Percentiles rank a stretch among this genome's conserved stretches.
Conservation (phyloP, 1,139 yeast genomes). For the Sugiyamaella xylanicola region DNA sequence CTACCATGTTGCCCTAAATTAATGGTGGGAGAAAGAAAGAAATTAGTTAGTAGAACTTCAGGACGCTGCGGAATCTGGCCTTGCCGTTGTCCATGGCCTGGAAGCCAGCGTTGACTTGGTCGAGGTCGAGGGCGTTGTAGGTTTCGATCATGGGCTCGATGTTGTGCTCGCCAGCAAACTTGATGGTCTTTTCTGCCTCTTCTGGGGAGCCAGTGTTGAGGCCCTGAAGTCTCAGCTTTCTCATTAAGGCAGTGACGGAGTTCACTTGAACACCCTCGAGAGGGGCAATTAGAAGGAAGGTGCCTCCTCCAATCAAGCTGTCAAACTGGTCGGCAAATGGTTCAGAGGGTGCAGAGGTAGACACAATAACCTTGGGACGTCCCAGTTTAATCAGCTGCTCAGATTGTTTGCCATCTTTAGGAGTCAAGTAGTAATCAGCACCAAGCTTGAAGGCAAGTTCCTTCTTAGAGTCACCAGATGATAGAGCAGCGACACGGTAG, state of each 20-base stretch:
- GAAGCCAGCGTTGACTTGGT: constrained; percentile 9
- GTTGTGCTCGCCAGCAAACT: constrained; percentile 10
- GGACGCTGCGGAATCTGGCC: constrained; percentile 16
- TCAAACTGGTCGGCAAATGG: constrained; percentile 33
- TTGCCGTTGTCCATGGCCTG: constrained; percentile 12
- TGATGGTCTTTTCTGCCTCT: constrained; percentile 5
- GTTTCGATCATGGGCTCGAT: constrained; percentile 4
- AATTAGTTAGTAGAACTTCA: not conserved
- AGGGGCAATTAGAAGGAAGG: constrained; percentile 32
- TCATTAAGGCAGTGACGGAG: not conserved
- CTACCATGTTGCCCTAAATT: too few relatives aligned
- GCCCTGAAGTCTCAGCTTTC: constrained; percentile 3
- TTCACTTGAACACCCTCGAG: constrained; percentile 1
- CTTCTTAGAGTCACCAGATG: constrained; percentile 49
- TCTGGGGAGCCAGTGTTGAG: constrained; percentile 6
- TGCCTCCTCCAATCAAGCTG: constrained; percentile 34
- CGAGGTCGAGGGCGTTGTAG: constrained; percentile 11
- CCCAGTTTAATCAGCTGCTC: constrained; percentile 24
- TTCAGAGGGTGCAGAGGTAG: constrained; percentile 22
- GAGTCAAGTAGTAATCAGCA: constrained; percentile 21
- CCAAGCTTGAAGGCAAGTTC: constrained; percentile 51
- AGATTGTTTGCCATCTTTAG: constrained; percentile 17
- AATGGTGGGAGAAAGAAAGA: too few relatives aligned
- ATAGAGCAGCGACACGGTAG: constrained; percentile 53
- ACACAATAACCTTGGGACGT: constrained; percentile 13